Conservation (phyloP, 768 basidiomycete genomes). For the Lentinus brumalis region DNA sequence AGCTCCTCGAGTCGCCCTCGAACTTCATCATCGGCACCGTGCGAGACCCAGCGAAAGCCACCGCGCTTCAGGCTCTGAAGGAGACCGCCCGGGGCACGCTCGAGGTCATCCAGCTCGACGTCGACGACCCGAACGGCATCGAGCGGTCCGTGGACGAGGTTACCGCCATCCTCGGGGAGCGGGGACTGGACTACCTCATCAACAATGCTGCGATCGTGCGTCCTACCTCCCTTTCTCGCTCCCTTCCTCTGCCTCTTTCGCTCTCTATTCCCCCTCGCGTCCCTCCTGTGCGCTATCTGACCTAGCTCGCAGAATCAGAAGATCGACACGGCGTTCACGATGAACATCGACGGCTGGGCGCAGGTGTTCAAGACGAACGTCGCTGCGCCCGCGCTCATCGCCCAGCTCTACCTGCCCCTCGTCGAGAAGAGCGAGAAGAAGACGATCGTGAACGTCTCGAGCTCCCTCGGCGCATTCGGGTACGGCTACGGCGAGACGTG, state of each 20-base stretch:
- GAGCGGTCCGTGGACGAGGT: conserved; percentile 23
- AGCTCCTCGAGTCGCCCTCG: conserved; percentile 23
- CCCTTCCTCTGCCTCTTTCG: no score
- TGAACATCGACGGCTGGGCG: conserved; percentile 27
- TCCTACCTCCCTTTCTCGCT: not conserved
- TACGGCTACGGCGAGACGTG: conserved; percentile 19
- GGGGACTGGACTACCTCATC: conserved; percentile 41
- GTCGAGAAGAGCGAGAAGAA: conserved; percentile 34
- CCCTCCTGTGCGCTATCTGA: no score
- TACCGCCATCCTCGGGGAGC: conserved; percentile 28
- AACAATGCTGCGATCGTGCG: conserved; percentile 40
- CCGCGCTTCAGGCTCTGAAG: conserved; percentile 21
- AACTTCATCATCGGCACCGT: conserved; percentile 34
- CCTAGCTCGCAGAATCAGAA: not conserved
- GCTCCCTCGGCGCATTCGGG: conserved; percentile 35
- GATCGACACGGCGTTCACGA: conserved; percentile 31
- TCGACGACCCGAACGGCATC: conserved; percentile 28
- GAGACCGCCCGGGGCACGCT: conserved; percentile 29
- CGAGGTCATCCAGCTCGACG: conserved; percentile 36
- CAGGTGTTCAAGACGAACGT: conserved; percentile 35
- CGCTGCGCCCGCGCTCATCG: conserved; percentile 38
- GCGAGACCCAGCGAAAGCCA: conserved; percentile 27
- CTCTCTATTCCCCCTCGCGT: no score
- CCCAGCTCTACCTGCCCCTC: conserved; percentile 35
- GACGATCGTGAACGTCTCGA: conserved; percentile 37